phyloP scores from a whole-genome alignment of 495 filamentous ascomycete species.

The Mycothermus thermophilus region DNA sequence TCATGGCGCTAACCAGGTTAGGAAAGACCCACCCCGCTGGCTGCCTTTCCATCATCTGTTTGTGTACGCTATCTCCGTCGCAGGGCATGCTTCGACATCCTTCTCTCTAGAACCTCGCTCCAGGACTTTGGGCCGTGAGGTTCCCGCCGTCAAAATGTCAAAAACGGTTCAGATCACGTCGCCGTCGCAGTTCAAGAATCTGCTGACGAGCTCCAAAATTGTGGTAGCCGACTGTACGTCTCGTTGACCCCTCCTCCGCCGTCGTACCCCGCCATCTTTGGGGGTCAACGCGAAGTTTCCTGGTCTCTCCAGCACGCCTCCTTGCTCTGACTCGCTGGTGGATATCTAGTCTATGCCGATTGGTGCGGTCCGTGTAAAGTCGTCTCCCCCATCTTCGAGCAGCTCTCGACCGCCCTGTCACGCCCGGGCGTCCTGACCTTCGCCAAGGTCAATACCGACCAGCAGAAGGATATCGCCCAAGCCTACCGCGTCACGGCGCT shows the following conservation, averaged over 20 bases:
- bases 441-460: conserved; percentile 72
- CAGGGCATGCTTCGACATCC: too few relatives aligned
- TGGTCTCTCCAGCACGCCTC: background rate
- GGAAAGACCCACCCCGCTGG: too few relatives aligned
- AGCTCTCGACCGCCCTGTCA: conserved; percentile 57
- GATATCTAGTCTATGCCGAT: conserved; percentile 61
- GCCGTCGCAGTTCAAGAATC: conserved; percentile 49
- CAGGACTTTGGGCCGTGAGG: too few relatives aligned
- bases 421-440: conserved; percentile 64
- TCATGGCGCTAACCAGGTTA: too few relatives aligned
- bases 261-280: conserved; percentile 9
- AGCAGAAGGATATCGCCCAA: conserved; percentile 57
- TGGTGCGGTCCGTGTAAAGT: conserved; percentile 78
- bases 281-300: background rate
- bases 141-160: too few relatives aligned
- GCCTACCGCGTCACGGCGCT: conserved; percentile 58
- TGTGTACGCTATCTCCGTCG: too few relatives aligned
- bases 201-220: conserved; percentile 53
- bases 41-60: too few relatives aligned
- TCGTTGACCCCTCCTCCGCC: background rate
- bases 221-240: conserved; percentile 79
- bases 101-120: too few relatives aligned
- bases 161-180: conserved; percentile 59
- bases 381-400: conserved; percentile 73
- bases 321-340: conserved; percentile 3